A percentile compares a stretch with the other conserved stretches of the same genome.
Conservation (phyloP, 495 filamentous ascomycete species). For the Astrothelium subdiscretum region DNA sequence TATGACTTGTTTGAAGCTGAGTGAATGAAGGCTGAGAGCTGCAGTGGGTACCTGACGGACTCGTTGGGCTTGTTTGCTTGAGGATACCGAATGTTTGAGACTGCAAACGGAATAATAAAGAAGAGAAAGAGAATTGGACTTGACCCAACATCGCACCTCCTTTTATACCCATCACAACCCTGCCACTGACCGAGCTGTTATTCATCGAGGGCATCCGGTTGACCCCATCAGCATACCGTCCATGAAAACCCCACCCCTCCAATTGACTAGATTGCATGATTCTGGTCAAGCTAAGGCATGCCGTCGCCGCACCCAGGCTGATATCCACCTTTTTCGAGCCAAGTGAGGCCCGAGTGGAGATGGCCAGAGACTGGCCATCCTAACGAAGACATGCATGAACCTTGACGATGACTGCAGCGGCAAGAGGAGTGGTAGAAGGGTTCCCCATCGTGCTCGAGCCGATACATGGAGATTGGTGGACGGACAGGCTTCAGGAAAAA, state of each 20-base stretch:
- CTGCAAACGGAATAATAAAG: slow-evolving; percentile 6
- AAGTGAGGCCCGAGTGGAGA: background rate
- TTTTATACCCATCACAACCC: slow-evolving; percentile 8
- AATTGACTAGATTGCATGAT: background rate
- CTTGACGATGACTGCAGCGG: background rate
- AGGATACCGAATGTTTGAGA: background rate
- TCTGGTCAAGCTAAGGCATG: background rate
- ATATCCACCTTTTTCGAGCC: background rate
- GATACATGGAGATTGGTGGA: background rate
- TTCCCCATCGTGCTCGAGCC: background rate
- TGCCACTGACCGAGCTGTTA: background rate
- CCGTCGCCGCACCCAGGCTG: background rate
- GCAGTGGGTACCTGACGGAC: background rate
- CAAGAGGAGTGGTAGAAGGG: background rate
- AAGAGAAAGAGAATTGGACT: slow-evolving; percentile 10
- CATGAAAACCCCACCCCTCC: background rate
- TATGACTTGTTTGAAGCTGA: background rate
- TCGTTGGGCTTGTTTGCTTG: background rate
- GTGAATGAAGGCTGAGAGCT: background rate
- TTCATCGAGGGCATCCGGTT: background rate
- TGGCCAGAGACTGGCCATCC: background rate
- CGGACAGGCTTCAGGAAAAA: background rate
- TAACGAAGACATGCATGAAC: background rate
- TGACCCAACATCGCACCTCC: slow-evolving; percentile 2
- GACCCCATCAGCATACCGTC: slow-evolving; percentile 2